A percentile compares a stretch with the other conserved stretches of the same genome.
Conservation (phyloP, 306 rosid genomes). For the Betula pendula region DNA sequence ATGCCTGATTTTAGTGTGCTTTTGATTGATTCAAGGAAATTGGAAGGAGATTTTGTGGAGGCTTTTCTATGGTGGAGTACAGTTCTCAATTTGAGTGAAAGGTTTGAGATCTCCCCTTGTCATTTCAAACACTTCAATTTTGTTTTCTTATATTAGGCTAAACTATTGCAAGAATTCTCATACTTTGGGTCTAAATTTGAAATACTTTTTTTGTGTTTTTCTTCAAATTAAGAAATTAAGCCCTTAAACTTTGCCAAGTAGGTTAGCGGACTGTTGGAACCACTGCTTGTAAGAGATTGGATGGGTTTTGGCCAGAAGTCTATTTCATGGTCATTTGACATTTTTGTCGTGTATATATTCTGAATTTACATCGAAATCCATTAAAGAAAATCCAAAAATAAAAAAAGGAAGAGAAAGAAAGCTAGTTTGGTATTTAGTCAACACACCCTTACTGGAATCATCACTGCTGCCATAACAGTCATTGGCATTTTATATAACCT, state of each 20-base stretch:
- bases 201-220: not conserved
- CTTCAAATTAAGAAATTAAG: not conserved
- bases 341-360: not conserved
- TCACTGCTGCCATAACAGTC: not conserved
- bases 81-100: conserved; percentile 5
- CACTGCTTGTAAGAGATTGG: not conserved
- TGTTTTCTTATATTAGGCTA: not conserved
- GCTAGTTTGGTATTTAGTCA: too few species aligned
- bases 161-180: not conserved
- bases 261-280: not conserved
- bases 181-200: not conserved
- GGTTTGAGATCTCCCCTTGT: not conserved
- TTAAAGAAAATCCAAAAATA: not conserved
- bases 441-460: not conserved
- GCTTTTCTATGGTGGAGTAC: conserved; percentile 8
- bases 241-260: not conserved
- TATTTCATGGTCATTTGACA: not conserved
- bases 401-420: not conserved
- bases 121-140: not conserved
- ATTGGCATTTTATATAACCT: not conserved
- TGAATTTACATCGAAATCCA: not conserved
- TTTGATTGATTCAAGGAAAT: conserved; percentile 2
- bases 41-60: not conserved
- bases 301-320: not conserved
- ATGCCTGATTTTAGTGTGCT: conserved; percentile 2